A percentile compares a stretch with the other conserved stretches of the same genome.
These are phyloP conservation scores for Pseudocercospora vitis DNA, from an alignment of 2,329 filamentous ascomycete species.

Conservation along the genomic window DNA sequence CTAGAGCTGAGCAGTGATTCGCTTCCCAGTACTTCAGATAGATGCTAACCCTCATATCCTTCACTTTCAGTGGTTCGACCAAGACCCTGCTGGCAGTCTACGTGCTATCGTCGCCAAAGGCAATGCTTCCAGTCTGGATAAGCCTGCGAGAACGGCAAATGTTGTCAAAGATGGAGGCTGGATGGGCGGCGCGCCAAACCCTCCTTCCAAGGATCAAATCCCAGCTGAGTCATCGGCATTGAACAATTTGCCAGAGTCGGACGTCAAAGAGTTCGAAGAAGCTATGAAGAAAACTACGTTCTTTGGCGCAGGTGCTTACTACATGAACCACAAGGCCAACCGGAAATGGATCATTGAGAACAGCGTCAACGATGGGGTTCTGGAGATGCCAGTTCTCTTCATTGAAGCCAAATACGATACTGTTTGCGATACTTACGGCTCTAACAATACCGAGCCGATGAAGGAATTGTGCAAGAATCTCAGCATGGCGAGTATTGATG, in stretches of 20 bases:
- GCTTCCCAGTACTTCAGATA: no score
- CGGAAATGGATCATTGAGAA: conserved; percentile 42
- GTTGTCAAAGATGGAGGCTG: conserved; percentile 35
- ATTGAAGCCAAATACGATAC: conserved; percentile 43
- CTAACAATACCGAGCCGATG: conserved; percentile 38
- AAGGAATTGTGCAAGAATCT: conserved; percentile 40
- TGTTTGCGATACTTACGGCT: conserved; percentile 39
- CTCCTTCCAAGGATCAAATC: conserved; percentile 28
- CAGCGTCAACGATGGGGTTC: conserved; percentile 34
- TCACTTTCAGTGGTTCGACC: conserved; percentile 19
- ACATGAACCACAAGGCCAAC: conserved; percentile 48
- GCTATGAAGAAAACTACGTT: conserved; percentile 45
- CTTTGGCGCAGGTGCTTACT: conserved; percentile 42
- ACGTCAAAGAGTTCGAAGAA: conserved; percentile 30
- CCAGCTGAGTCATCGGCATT: conserved; percentile 30
- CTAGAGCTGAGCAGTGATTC: no score
- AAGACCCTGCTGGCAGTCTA: conserved; percentile 25
- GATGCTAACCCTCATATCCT: no score
- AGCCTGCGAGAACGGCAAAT: conserved; percentile 25
- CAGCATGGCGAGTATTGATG: conserved; percentile 39
- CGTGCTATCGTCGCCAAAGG: conserved; percentile 29
- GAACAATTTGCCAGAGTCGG: conserved; percentile 28
- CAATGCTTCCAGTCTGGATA: conserved; percentile 27
- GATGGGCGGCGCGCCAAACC: conserved; percentile 31
- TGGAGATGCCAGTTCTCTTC: conserved; percentile 42